A percentile compares a stretch with the other conserved stretches of the same genome.
Evolutionary conservation across 1,139 yeast species (phyloP).

Genomic region (Yamadazyma dendronema): DNA sequence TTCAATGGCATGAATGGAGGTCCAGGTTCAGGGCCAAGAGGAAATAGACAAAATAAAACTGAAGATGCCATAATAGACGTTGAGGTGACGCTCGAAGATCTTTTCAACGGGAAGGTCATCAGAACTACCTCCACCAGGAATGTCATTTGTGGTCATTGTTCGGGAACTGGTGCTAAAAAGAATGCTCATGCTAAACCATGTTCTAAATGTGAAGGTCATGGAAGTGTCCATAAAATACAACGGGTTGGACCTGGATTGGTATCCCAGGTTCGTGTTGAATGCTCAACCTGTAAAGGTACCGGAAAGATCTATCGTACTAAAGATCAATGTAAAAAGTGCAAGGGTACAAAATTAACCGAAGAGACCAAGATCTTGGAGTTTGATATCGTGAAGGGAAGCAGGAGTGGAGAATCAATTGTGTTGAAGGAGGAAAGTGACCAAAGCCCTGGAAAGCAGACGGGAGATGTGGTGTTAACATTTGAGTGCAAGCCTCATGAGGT

Average conservation of each 20-base stretch:
- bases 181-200: conserved; percentile 60
- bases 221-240: conserved; percentile 56
- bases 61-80: conserved; percentile 68
- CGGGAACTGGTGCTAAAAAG: conserved; percentile 71
- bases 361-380: conserved; percentile 79
- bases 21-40: conserved; percentile 12
- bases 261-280: conserved; percentile 59
- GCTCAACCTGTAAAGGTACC: conserved; percentile 70
- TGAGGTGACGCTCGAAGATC: conserved; percentile 67
- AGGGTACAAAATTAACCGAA: conserved; percentile 59
- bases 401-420: conserved; percentile 57
- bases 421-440: conserved; percentile 77
- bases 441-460: conserved; percentile 69
- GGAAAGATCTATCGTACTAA: conserved; percentile 64
- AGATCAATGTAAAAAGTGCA: conserved; percentile 77
- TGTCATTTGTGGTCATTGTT: conserved; percentile 67
- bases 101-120: conserved; percentile 78
- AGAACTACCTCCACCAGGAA: conserved; percentile 75
- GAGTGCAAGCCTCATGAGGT: conserved; percentile 43
- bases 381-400: conserved; percentile 70
- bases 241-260: conserved; percentile 78
- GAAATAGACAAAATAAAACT: conserved; percentile 34
- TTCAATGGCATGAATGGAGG: conserved; percentile 49
- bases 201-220: conserved; percentile 71
- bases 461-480: conserved; percentile 70